A percentile compares a stretch with the other conserved stretches of the same genome.
phyloP scores from a whole-genome alignment of 257 asterid genomes.

The Rehmannia glutinosa region DNA sequence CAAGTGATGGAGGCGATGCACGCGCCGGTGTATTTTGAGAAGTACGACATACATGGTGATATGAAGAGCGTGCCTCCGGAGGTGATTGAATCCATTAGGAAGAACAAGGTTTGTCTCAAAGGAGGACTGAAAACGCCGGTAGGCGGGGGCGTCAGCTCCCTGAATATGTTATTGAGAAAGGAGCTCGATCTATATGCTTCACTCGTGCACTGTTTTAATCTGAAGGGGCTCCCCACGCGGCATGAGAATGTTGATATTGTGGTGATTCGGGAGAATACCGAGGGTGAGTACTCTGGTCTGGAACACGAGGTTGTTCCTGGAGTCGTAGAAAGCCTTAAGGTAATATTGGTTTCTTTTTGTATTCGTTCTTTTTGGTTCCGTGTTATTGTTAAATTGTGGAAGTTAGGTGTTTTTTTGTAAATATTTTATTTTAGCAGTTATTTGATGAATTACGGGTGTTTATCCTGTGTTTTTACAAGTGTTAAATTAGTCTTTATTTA shows the following conservation, averaged over 20 bases:
- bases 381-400: background rate
- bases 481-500: no score
- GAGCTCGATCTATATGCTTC: conserved; percentile 73
- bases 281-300: conserved; percentile 71
- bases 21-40: conserved; percentile 64
- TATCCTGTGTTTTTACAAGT: no score
- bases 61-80: conserved; percentile 47
- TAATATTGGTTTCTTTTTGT: background rate
- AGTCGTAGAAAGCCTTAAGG: conserved; percentile 78
- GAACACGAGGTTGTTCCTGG: conserved; percentile 90
- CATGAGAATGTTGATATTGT: conserved; percentile 60
- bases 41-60: conserved; percentile 50
- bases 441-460: no score
- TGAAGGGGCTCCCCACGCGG: conserved; percentile 52
- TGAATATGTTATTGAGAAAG: conserved; percentile 55
- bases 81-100: conserved; percentile 49
- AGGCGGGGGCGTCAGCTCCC: conserved; percentile 70
- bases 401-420: background rate
- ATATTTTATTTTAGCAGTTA: no score
- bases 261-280: conserved; percentile 69
- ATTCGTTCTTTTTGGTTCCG: background rate
- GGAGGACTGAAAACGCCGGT: conserved; percentile 67
- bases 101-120: conserved; percentile 61
- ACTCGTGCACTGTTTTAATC: conserved; percentile 58
- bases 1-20: conserved; percentile 78